These are phyloP conservation scores for Naganishia albida DNA, from an alignment of 1,284 basidiomycete species.

Conservation along the genomic window DNA sequence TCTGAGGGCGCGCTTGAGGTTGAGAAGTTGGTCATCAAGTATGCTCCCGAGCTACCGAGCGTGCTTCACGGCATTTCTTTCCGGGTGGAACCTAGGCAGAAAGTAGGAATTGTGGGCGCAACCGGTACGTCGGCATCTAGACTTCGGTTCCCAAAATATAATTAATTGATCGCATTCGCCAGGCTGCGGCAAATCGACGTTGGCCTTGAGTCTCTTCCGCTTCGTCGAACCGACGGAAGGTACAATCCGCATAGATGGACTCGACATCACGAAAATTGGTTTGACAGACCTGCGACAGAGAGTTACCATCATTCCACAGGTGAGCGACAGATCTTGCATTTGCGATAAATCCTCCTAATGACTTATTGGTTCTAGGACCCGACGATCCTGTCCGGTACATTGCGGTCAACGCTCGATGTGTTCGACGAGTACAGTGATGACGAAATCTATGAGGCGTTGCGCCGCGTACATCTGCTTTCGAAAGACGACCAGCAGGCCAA, in stretches of 20 bases:
- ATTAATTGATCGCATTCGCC: conserved; percentile 47
- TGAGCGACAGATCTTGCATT: neutral
- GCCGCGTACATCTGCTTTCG: conserved; percentile 78
- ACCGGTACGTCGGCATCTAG: conserved; percentile 64
- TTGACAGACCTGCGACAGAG: conserved; percentile 74
- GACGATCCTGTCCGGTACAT: conserved; percentile 79
- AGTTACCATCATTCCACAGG: conserved; percentile 81
- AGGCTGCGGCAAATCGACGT: conserved; percentile 74
- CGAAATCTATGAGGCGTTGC: conserved; percentile 84
- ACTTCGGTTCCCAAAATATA: conserved; percentile 49
- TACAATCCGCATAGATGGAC: conserved; percentile 78
- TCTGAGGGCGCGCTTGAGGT: conserved; percentile 71
- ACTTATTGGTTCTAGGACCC: conserved; percentile 70
- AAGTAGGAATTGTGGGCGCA: conserved; percentile 81
- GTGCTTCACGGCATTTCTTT: conserved; percentile 84
- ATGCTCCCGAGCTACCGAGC: conserved; percentile 75
- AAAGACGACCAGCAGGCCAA: conserved; percentile 48
- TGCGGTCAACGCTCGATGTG: conserved; percentile 87
- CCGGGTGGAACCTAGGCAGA: conserved; percentile 66
- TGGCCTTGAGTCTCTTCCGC: conserved; percentile 91
- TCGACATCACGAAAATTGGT: conserved; percentile 65
- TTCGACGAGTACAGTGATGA: conserved; percentile 82
- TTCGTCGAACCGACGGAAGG: conserved; percentile 87
- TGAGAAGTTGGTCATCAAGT: conserved; percentile 73
- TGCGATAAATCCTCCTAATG: conserved; percentile 1